A percentile compares a stretch with the other conserved stretches of the same genome.
Conservation (phyloP, 768 basidiomycete genomes). For the Tylopilus felleus region DNA sequence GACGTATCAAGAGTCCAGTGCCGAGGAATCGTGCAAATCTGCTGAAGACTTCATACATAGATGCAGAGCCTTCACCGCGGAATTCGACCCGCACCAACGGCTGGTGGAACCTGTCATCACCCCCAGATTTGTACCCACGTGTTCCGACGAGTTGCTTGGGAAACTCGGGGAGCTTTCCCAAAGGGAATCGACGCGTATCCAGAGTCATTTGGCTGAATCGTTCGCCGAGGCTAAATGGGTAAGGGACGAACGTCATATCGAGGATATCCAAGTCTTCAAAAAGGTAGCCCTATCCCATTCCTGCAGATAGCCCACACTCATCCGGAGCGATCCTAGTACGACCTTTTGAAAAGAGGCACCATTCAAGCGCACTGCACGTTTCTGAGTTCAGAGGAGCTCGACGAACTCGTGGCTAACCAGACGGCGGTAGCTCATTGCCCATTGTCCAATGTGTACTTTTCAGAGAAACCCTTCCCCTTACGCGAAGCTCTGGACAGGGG, state of each 20-base stretch:
- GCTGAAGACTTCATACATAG: constrained; percentile 54
- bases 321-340: constrained; percentile 38
- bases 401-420: constrained; percentile 44
- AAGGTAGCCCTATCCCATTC: constrained; percentile 39
- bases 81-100: constrained; percentile 42
- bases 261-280: constrained; percentile 77
- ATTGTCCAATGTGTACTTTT: constrained; percentile 86
- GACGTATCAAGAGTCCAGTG: constrained; percentile 65
- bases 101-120: constrained; percentile 82
- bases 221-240: constrained; percentile 77
- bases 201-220: constrained; percentile 84
- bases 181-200: constrained; percentile 49
- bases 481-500: constrained; percentile 64
- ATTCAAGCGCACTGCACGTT: constrained; percentile 92
- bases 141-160: constrained; percentile 64
- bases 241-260: constrained; percentile 48
- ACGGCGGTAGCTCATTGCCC: constrained; percentile 84
- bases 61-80: constrained; percentile 41
- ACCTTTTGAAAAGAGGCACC: constrained; percentile 59
- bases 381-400: constrained; percentile 50
- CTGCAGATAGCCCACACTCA: constrained; percentile 7
- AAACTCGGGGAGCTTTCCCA: constrained; percentile 58
- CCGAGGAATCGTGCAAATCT: constrained; percentile 45
- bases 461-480: constrained; percentile 61
- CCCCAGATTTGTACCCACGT: constrained; percentile 88